These are phyloP conservation scores for Suillus placidus DNA, from an alignment of 768 basidiomycete genomes.

Conservation along the genomic window DNA sequence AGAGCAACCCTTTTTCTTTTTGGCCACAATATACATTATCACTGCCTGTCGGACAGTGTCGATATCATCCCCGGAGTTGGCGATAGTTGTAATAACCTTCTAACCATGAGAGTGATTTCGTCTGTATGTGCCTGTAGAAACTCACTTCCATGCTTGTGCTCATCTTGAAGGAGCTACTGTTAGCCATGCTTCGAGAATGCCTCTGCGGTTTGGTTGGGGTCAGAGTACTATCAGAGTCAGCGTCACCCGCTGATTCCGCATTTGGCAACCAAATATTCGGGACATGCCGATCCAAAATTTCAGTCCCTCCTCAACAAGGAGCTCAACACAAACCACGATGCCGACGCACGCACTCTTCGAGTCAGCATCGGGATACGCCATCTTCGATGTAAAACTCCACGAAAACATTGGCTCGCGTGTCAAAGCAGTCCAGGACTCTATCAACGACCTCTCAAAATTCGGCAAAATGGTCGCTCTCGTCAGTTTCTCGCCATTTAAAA, in stretches of 20 bases:
- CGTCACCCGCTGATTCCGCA: background rate
- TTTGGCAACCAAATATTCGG: background rate
- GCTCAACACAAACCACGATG: constrained; percentile 41
- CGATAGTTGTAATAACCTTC: background rate
- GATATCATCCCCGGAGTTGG: background rate
- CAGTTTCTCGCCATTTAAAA: constrained; percentile 94
- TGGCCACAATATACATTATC: background rate
- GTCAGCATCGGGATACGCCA: constrained; percentile 90
- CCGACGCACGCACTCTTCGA: constrained; percentile 92
- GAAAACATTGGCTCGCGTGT: constrained; percentile 88
- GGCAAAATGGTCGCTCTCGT: constrained; percentile 87
- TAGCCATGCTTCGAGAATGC: background rate
- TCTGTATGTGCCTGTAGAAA: background rate
- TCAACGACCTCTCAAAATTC: constrained; percentile 86
- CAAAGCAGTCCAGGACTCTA: constrained; percentile 79
- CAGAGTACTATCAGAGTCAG: too few relatives aligned
- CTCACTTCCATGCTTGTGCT: background rate
- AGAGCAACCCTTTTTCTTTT: background rate
- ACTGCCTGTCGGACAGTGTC: background rate
- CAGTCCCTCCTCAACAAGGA: constrained; percentile 34
- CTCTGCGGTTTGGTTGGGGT: background rate
- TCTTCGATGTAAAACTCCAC: constrained; percentile 84
- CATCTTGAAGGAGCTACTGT: background rate
- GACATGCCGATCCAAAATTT: constrained; percentile 25
- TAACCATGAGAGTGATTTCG: background rate